Percentiles rank a stretch among this genome's conserved stretches.
phyloP scores from a whole-genome alignment of 2,329 filamentous ascomycete species.

The Blastomyces percursus region DNA sequence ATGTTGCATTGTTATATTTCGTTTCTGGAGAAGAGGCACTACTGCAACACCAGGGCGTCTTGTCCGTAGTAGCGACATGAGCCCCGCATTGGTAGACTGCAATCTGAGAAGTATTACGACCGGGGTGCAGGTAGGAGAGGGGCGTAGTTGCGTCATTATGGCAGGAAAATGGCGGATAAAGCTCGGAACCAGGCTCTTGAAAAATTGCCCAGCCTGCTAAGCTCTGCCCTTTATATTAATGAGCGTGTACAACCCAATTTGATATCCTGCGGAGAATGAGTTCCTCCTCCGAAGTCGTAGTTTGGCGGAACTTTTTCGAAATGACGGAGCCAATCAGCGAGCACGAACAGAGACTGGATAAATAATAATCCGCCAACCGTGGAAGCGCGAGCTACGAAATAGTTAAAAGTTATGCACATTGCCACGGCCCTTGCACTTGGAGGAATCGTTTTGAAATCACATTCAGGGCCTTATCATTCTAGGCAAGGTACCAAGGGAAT shows the following conservation, averaged over 20 bases:
- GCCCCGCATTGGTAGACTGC: neutral
- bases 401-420: neutral
- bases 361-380: neutral
- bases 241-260: neutral
- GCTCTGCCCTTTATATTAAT: neutral
- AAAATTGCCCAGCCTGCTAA: neutral
- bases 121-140: neutral
- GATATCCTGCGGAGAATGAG: neutral
- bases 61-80: neutral
- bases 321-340: neutral
- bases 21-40: constrained; percentile 7
- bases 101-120: neutral
- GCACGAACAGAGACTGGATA: neutral
- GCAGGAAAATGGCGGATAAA: neutral
- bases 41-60: too few relatives aligned
- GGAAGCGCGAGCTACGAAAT: neutral
- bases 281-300: neutral
- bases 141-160: neutral
- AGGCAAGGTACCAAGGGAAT: neutral
- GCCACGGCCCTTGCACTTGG: neutral
- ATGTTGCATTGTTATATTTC: constrained; percentile 31
- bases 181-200: neutral
- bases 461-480: neutral
- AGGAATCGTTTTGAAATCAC: neutral
- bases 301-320: neutral